phyloP scores from a whole-genome alignment of 305 asterid genomes.

The Stenogyne calaminthoides region DNA sequence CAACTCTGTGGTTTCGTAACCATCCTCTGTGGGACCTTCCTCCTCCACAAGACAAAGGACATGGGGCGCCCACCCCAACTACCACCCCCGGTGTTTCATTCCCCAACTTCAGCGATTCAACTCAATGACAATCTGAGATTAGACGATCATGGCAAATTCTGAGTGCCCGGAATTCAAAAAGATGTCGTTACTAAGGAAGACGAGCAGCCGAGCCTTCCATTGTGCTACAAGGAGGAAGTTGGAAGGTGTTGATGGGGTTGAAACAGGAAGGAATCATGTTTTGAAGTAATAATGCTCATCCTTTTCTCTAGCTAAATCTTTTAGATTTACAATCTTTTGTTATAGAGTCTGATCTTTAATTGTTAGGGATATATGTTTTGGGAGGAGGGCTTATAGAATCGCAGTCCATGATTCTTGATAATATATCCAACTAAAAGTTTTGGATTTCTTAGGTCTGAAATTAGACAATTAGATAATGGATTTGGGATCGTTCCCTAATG shows the following conservation, averaged over 20 bases:
- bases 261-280: not conserved
- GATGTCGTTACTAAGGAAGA: not conserved
- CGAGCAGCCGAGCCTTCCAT: not conserved
- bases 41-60: constrained; percentile 89
- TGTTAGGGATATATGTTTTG: not conserved
- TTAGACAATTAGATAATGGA: no score
- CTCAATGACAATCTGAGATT: not conserved
- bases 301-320: not conserved
- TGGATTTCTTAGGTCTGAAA: no score
- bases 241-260: not conserved
- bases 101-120: not conserved
- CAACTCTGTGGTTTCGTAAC: constrained; percentile 85
- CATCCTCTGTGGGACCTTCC: constrained; percentile 80
- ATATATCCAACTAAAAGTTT: not conserved
- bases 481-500: no score
- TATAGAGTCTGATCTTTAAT: not conserved
- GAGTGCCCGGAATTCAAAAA: not conserved
- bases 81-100: not conserved
- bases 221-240: not conserved
- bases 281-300: not conserved
- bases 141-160: not conserved
- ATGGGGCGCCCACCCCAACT: constrained; percentile 37
- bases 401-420: not conserved
- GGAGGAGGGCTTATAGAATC: not conserved
- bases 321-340: constrained; percentile 4